These are phyloP conservation scores for Lentinula detonsa DNA, from an alignment of 768 basidiomycete species.

Conservation along the genomic window DNA sequence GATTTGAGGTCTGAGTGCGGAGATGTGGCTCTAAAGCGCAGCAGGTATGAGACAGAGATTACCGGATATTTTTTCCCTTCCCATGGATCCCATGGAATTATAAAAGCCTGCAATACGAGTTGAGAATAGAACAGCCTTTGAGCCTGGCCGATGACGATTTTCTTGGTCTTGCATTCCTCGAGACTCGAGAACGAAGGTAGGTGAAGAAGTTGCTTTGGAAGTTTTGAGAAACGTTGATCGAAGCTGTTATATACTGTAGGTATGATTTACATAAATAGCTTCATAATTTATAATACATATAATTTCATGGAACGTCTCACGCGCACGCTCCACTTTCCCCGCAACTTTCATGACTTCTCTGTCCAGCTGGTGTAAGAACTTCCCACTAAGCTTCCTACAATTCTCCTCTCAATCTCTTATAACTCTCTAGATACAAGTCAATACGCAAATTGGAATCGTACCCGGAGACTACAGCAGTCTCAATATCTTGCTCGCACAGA, in stretches of 20 bases:
- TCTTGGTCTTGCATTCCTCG: neutral
- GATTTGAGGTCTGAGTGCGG: too few relatives aligned
- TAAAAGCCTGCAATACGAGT: neutral
- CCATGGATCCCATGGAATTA: neutral
- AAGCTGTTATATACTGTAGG: neutral
- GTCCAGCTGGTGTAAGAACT: constrained; percentile 31
- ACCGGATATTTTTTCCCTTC: neutral
- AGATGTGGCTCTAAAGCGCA: neutral
- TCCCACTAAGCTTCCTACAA: constrained; percentile 1
- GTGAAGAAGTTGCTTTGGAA: neutral
- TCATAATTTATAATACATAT: neutral
- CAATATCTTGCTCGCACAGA: constrained; percentile 48
- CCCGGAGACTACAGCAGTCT: constrained; percentile 43
- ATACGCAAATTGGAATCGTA: constrained; percentile 55
- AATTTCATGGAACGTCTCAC: neutral
- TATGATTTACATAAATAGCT: neutral
- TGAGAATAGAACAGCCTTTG: neutral
- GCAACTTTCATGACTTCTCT: constrained; percentile 19
- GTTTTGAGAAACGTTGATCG: neutral
- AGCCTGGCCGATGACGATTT: neutral
- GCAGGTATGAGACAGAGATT: neutral
- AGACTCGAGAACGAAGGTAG: neutral
- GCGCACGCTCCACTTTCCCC: neutral
- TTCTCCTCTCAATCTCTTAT: constrained; percentile 5
- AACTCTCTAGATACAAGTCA: constrained; percentile 34